Evolutionary conservation across 768 basidiomycete species (phyloP).

Genomic region (Suillus bovinus): DNA sequence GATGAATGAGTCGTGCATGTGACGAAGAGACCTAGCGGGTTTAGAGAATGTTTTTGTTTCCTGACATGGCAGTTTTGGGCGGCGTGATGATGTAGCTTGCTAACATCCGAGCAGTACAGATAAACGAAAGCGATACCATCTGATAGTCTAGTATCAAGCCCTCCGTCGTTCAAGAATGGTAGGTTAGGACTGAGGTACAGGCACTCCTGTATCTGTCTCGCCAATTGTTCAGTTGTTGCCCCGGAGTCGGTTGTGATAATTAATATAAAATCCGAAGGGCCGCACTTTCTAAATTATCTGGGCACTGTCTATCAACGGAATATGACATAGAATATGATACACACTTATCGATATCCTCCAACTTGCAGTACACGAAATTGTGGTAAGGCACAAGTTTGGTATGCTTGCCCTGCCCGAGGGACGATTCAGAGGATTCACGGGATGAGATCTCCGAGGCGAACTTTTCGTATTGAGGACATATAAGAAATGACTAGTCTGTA

Average conservation of each 20-base stretch:
- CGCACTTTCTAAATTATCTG: neutral
- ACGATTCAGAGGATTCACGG: neutral
- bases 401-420: neutral
- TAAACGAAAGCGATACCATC: neutral
- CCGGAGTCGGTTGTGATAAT: neutral
- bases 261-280: neutral
- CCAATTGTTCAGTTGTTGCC: neutral
- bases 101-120: neutral
- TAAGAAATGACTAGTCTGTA: too few species aligned
- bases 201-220: neutral
- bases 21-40: neutral
- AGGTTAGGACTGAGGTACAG: neutral
- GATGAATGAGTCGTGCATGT: neutral
- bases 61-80: too few species aligned
- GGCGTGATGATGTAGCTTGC: neutral
- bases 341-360: neutral
- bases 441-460: neutral
- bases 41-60: neutral
- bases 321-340: neutral
- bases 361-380: neutral
- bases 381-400: neutral
- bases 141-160: neutral
- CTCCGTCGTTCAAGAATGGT: neutral
- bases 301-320: conserved; percentile 1
- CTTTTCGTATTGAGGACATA: too few species aligned